phyloP scores from a whole-genome alignment of 2,329 filamentous ascomycete species.

The Cladosporium sphaerospermum region DNA sequence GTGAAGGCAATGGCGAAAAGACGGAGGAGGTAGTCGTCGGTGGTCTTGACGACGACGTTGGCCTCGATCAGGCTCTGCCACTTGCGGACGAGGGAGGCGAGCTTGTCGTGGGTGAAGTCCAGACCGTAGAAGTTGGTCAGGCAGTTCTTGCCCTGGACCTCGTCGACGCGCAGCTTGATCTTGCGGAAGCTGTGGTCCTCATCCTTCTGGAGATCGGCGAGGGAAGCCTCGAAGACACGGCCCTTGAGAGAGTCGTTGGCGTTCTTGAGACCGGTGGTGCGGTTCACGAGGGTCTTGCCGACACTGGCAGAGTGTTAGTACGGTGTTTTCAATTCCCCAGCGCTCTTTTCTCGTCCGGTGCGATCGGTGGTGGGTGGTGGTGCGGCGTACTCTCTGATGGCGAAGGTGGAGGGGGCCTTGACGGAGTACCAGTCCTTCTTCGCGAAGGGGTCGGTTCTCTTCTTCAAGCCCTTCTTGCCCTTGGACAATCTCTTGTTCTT shows the following conservation, averaged over 20 bases:
- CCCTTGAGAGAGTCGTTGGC: constrained; percentile 99
- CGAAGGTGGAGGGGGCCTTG: constrained; percentile 97
- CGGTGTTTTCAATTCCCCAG: constrained; percentile 7
- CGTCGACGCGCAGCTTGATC: constrained; percentile 96
- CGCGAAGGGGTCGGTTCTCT: constrained; percentile 98
- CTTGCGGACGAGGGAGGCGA: constrained; percentile 97
- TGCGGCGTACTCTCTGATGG: constrained; percentile 81
- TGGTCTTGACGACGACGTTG: constrained; percentile 99
- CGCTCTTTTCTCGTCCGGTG: constrained; percentile 6
- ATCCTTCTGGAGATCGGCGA: constrained; percentile 98
- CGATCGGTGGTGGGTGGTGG: constrained; percentile 16
- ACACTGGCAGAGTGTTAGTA: constrained; percentile 60
- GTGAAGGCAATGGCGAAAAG: constrained; percentile 99
- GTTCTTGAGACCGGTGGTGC: constrained; percentile 99
- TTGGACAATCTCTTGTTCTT: constrained; percentile 99
- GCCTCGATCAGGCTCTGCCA: constrained; percentile 99
- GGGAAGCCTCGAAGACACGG: constrained; percentile 96
- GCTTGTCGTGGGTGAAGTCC: constrained; percentile 99
- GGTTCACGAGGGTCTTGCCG: constrained; percentile 99
- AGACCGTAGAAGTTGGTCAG: constrained; percentile 99
- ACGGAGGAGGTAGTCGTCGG: constrained; percentile 98
- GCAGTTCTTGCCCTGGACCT: constrained; percentile 99
- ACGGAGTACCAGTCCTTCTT: constrained; percentile 98
- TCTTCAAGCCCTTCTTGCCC: constrained; percentile 99
- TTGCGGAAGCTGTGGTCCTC: constrained; percentile 99